Conservation (phyloP, 2,329 filamentous ascomycete species). For the Neofusicoccum cordaticola region DNA sequence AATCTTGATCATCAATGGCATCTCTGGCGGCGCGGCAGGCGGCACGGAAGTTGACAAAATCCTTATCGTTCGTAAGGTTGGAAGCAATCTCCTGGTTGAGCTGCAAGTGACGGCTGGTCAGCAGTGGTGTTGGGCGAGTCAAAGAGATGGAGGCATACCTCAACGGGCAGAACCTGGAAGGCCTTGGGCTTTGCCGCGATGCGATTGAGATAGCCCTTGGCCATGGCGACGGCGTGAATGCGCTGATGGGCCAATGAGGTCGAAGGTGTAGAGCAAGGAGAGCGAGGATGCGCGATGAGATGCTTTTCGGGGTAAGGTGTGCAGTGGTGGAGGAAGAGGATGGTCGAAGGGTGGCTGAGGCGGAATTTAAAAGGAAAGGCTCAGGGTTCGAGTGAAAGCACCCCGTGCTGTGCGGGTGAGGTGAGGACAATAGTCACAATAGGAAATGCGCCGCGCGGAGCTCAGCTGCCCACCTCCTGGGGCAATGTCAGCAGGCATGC, state of each 20-base stretch:
- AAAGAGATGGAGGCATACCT: conserved; percentile 22
- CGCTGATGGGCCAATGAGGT: background rate
- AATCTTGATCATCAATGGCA: conserved; percentile 41
- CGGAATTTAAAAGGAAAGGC: background rate
- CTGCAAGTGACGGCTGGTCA: conserved; percentile 24
- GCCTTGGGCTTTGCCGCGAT: conserved; percentile 8
- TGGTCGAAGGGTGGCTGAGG: background rate
- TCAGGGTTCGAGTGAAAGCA: background rate
- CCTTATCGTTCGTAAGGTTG: conserved; percentile 40
- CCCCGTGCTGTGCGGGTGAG: background rate
- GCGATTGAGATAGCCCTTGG: background rate
- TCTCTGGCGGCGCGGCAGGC: conserved; percentile 39
- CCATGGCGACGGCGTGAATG: background rate
- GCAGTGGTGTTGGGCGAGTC: background rate
- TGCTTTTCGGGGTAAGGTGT: background rate
- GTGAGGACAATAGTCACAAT: background rate
- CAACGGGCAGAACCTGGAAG: conserved; percentile 26
- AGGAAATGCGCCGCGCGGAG: too few species aligned
- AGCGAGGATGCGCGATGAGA: background rate
- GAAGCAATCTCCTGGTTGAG: conserved; percentile 40
- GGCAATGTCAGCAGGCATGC: background rate
- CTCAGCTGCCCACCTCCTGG: background rate
- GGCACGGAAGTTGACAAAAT: conserved; percentile 42
- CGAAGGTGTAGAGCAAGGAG: background rate
- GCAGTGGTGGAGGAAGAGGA: background rate